Evolutionary conservation across 2,329 filamentous ascomycete genomes (phyloP), one percentile per base, ranked within the genome.

Genomic region (Aspergillus pseudotamarii): DNA sequence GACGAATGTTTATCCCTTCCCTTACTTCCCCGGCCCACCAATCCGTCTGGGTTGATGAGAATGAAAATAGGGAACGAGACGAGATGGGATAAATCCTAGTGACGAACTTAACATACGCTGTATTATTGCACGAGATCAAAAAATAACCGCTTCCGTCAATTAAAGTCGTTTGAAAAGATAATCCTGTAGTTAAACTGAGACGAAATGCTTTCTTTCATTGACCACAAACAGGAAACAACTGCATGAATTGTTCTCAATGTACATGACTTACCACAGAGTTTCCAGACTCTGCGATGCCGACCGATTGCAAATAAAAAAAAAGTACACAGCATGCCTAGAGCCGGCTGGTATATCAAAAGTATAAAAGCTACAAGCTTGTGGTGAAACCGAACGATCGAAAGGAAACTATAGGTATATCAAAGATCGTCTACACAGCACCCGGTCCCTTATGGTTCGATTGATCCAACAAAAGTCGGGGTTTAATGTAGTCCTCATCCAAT

Each of bases 401-500:
- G 30, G 53, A 60, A 38, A 64, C 63, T 64, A 62, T 62, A 61
- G 58, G 56, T 59, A 65, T 65, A 66, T 61, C 59, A 62, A 55
- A 28, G 46, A 46, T 50, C 26, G 48, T 62, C 71, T 68, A 79
- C 63, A 79, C 78, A 38, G 76, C 76, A 12, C 76, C 77, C 50
- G 77, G 78, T 3, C 78, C 78, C 65, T 80, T 80, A 63, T 80
- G 76, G 43, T 78, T 77, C 30, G 78, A 79, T 53, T 90, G 91
- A 79, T 97, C 94, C 23, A 98, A 85, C 68, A 98, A 79, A 60
- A 98, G 80, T 74, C 90, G 92, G 21, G 94, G 94, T 83, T 98
- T 98, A 78, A 98, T 94, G 76, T 93, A 97, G 64, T 94, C 93
- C 78, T 99, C 95, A 76, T 99, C 95, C 64, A 99, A 82, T 79